Conservation (phyloP, 371 early-diverging fungal genomes). For the Actinomortierella wolfii region DNA sequence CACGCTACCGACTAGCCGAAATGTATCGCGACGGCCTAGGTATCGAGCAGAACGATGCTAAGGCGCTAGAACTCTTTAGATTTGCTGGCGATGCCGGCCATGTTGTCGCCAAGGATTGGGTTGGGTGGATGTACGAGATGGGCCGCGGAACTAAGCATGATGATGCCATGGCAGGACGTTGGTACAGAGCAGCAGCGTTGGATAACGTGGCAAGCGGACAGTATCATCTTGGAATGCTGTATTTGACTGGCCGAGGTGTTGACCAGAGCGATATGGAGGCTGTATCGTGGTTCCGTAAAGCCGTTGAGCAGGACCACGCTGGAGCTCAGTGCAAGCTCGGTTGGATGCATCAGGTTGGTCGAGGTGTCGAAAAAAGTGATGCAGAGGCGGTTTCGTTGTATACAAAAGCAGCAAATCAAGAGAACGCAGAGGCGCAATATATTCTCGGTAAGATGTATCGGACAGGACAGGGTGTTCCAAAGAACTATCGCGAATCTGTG, state of each 20-base stretch:
- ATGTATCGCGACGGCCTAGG: constrained; percentile 84
- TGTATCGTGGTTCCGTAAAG: constrained; percentile 68
- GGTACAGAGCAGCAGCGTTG: constrained; percentile 74
- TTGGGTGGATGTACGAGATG: constrained; percentile 81
- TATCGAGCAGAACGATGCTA: constrained; percentile 55
- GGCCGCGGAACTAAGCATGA: constrained; percentile 72
- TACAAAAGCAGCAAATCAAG: constrained; percentile 65
- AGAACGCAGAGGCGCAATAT: constrained; percentile 72
- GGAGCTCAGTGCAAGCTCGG: constrained; percentile 86
- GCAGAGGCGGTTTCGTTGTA: constrained; percentile 76
- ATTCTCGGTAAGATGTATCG: constrained; percentile 84
- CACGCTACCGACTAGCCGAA: constrained; percentile 81
- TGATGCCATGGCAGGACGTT: constrained; percentile 62
- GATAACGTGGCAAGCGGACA: constrained; percentile 78
- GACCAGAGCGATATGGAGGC: constrained; percentile 64
- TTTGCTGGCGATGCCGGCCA: constrained; percentile 72
- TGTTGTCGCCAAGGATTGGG: constrained; percentile 77
- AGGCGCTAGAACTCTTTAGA: constrained; percentile 72
- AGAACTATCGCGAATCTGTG: constrained; percentile 66
- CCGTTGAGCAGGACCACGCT: constrained; percentile 78
- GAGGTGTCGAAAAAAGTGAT: constrained; percentile 72
- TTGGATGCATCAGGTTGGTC: constrained; percentile 89
- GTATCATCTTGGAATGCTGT: constrained; percentile 82
- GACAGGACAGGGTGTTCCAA: constrained; percentile 73
- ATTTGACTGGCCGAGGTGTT: constrained; percentile 82